Percentiles rank a stretch among this genome's conserved stretches.
Evolutionary conservation across 129 eudicot species (phyloP).

Genomic region (Flaveria bidentis): DNA sequence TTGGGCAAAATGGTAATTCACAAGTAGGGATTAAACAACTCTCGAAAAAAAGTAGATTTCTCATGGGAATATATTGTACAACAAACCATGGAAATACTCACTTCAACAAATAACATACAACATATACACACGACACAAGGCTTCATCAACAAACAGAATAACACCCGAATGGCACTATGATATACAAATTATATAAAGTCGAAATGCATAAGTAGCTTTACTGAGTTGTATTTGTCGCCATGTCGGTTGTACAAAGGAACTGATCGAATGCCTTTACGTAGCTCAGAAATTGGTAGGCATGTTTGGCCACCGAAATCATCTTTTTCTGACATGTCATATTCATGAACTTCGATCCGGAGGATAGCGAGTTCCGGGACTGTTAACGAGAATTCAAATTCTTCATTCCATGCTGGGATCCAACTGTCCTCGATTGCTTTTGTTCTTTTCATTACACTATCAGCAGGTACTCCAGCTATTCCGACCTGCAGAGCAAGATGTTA

Average conservation of each 20-base stretch:
- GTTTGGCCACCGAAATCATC: constrained; percentile 96
- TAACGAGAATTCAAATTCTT: constrained; percentile 66
- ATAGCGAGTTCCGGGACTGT: constrained; percentile 88
- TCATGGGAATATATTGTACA: background rate
- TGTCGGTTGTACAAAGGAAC: constrained; percentile 68
- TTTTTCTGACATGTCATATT: constrained; percentile 85
- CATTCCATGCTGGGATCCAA: constrained; percentile 95
- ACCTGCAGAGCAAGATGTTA: constrained; percentile 41
- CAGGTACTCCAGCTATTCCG: constrained; percentile 90
- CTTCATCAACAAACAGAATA: background rate
- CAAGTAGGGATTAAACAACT: no score
- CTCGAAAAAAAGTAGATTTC: no score
- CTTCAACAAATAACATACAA: constrained; percentile 26
- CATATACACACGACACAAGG: constrained; percentile 21
- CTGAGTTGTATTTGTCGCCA: constrained; percentile 69
- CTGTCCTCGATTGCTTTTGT: constrained; percentile 76
- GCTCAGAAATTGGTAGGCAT: constrained; percentile 78
- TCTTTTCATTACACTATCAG: constrained; percentile 75
- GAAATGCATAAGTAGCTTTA: constrained; percentile 85
- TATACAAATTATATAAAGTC: constrained; percentile 44
- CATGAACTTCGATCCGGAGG: constrained; percentile 85
- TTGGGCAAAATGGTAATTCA: no score
- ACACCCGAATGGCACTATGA: background rate
- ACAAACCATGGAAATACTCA: constrained; percentile 22
- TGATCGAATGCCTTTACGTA: constrained; percentile 78